phyloP scores from a whole-genome alignment of 2,329 filamentous ascomycete genomes.

The Bimuria novae-zelandiae region DNA sequence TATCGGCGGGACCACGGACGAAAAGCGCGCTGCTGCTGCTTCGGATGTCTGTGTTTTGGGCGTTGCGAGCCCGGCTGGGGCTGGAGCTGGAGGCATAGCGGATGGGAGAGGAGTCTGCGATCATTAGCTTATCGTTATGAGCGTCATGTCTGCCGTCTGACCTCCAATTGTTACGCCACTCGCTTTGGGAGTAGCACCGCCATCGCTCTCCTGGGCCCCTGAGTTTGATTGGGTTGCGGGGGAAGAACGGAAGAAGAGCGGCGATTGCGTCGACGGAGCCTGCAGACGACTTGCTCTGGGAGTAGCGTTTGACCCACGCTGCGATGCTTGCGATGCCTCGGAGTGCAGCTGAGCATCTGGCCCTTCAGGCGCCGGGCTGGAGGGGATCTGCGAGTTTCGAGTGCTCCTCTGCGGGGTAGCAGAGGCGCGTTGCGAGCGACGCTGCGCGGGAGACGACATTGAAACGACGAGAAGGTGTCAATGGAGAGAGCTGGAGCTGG shows the following conservation, averaged over 20 bases:
- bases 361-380: constrained; percentile 51
- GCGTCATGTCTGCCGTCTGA: constrained; percentile 43
- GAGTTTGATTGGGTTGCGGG: constrained; percentile 53
- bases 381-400: constrained; percentile 60
- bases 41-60: constrained; percentile 70
- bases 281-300: constrained; percentile 53
- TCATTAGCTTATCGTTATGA: constrained; percentile 17
- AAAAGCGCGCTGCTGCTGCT: constrained; percentile 90
- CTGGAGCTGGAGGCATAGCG: constrained; percentile 90
- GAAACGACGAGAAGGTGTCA: constrained; percentile 13
- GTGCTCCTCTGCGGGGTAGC: constrained; percentile 60
- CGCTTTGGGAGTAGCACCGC: constrained; percentile 73
- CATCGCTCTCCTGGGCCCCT: constrained; percentile 56
- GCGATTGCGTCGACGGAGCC: constrained; percentile 63
- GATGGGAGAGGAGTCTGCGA: constrained; percentile 85
- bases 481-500: constrained; percentile 10
- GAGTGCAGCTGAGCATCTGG: constrained; percentile 50
- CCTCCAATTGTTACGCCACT: constrained; percentile 66
- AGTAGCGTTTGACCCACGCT: constrained; percentile 49
- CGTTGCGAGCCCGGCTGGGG: constrained; percentile 66
- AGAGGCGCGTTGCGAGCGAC: constrained; percentile 59
- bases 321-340: constrained; percentile 48
- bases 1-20: constrained; percentile 64
- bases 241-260: constrained; percentile 75
- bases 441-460: constrained; percentile 67